Percentiles rank a stretch among this genome's conserved stretches.
Evolutionary conservation across 768 basidiomycete species (phyloP).

Genomic region (Amanita molliuscula): DNA sequence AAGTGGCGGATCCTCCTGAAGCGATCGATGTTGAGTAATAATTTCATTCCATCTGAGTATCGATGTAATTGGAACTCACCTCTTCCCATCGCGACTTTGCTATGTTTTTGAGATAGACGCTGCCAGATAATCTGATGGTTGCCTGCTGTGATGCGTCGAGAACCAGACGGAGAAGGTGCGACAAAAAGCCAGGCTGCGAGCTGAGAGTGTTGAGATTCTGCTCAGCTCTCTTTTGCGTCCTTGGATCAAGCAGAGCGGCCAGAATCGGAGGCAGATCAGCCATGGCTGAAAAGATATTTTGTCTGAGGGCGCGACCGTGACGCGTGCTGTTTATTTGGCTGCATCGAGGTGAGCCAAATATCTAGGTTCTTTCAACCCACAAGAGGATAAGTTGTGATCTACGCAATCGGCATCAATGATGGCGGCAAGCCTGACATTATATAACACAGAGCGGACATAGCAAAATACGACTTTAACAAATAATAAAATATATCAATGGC

Average conservation of each 20-base stretch:
- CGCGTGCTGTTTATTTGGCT: slow-evolving; percentile 7
- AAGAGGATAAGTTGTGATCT: too few species aligned
- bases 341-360: background rate
- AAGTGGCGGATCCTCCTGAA: slow-evolving; percentile 64
- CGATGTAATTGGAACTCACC: slow-evolving; percentile 29
- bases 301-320: background rate
- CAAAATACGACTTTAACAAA: background rate
- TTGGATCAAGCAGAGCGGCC: slow-evolving; percentile 58
- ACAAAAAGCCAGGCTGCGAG: slow-evolving; percentile 66
- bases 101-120: slow-evolving; percentile 89
- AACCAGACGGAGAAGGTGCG: slow-evolving; percentile 69
- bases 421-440: background rate
- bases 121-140: slow-evolving; percentile 70
- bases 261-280: slow-evolving; percentile 62
- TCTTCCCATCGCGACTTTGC: slow-evolving; percentile 85
- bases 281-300: slow-evolving; percentile 30
- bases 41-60: background rate
- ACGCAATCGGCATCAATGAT: background rate
- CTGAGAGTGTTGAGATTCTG: slow-evolving; percentile 60
- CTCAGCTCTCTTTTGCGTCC: slow-evolving; percentile 73
- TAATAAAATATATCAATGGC: background rate
- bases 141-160: slow-evolving; percentile 59
- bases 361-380: too few species aligned
- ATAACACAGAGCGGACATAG: background rate
- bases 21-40: background rate